These are phyloP conservation scores for Tephrocybe sp. DNA, from an alignment of 768 basidiomycete genomes.

Conservation along the genomic window DNA sequence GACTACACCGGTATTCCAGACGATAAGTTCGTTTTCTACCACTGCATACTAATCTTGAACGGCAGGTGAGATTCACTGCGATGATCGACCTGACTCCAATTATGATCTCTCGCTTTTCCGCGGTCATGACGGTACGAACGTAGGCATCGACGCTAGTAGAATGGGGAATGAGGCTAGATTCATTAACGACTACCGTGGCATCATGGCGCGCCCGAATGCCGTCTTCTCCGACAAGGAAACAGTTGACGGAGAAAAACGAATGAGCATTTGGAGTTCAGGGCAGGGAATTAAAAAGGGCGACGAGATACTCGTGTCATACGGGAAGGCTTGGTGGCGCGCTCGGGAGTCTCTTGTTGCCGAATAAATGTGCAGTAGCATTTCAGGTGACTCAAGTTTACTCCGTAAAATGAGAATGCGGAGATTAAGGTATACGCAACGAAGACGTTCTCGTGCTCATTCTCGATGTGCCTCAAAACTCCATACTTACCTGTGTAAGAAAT, in stretches of 20 bases:
- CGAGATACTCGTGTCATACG: conserved; percentile 87
- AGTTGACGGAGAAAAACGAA: conserved; percentile 61
- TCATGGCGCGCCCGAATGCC: conserved; percentile 69
- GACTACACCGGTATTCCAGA: conserved; percentile 60
- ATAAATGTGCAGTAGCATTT: too few relatives aligned
- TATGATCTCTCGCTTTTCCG: conserved; percentile 87
- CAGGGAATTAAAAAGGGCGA: conserved; percentile 72
- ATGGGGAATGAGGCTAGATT: conserved; percentile 90
- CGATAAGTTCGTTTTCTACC: neutral
- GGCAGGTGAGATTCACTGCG: conserved; percentile 78
- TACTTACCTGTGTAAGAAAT: too few relatives aligned
- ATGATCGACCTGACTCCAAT: conserved; percentile 72
- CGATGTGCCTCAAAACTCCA: too few relatives aligned
- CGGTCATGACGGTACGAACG: conserved; percentile 50
- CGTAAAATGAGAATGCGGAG: too few relatives aligned
- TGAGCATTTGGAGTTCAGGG: conserved; percentile 71
- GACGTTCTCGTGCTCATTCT: too few relatives aligned
- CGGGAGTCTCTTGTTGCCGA: conserved; percentile 34
- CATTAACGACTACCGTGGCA: conserved; percentile 87
- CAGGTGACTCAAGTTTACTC: too few relatives aligned
- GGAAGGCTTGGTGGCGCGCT: conserved; percentile 80
- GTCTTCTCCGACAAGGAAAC: conserved; percentile 61
- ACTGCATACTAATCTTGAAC: conserved; percentile 9
- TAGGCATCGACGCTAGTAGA: conserved; percentile 74
- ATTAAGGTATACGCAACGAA: too few relatives aligned